phyloP scores from a whole-genome alignment of 768 basidiomycete genomes.

The Phylloporus arenicola region DNA sequence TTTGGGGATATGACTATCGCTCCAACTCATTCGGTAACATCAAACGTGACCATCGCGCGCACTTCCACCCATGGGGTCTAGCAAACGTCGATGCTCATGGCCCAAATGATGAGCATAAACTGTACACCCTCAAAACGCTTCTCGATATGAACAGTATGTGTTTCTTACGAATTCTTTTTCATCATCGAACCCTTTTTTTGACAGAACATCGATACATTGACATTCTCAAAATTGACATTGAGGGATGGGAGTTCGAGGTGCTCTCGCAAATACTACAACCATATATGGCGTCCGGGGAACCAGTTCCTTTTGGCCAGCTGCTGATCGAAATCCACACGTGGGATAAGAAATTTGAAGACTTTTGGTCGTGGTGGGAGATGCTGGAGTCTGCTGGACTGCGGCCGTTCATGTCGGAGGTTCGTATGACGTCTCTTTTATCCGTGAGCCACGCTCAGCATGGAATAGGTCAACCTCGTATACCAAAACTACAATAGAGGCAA shows the following conservation, averaged over 20 bases:
- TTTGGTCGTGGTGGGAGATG: slow-evolving; percentile 43
- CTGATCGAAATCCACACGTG: slow-evolving; percentile 42
- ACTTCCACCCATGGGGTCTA: slow-evolving; percentile 41
- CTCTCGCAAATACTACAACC: slow-evolving; percentile 37
- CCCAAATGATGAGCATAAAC: slow-evolving; percentile 27
- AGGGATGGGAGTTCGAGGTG: slow-evolving; percentile 45
- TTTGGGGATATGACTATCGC: slow-evolving; percentile 58
- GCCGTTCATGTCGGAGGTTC: slow-evolving; percentile 42
- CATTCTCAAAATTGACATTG: slow-evolving; percentile 43
- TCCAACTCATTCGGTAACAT: slow-evolving; percentile 32
- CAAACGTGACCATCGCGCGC: slow-evolving; percentile 33
- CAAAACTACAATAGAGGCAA: slow-evolving; percentile 48
- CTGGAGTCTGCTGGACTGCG: slow-evolving; percentile 44
- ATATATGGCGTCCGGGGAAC: slow-evolving; percentile 31
- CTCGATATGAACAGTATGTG: slow-evolving; percentile 39
- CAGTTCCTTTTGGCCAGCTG: slow-evolving; percentile 45
- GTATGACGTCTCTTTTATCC: background rate
- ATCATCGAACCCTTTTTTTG: background rate
- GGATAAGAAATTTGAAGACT: slow-evolving; percentile 32
- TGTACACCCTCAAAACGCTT: slow-evolving; percentile 43
- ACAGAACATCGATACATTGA: slow-evolving; percentile 36
- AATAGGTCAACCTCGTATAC: slow-evolving; percentile 52
- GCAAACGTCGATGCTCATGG: slow-evolving; percentile 34
- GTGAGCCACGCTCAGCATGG: slow-evolving; percentile 1
- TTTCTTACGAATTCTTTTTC: background rate